Conservation (phyloP, 2,329 filamentous ascomycete genomes). For the Monosporascus sp. region DNA sequence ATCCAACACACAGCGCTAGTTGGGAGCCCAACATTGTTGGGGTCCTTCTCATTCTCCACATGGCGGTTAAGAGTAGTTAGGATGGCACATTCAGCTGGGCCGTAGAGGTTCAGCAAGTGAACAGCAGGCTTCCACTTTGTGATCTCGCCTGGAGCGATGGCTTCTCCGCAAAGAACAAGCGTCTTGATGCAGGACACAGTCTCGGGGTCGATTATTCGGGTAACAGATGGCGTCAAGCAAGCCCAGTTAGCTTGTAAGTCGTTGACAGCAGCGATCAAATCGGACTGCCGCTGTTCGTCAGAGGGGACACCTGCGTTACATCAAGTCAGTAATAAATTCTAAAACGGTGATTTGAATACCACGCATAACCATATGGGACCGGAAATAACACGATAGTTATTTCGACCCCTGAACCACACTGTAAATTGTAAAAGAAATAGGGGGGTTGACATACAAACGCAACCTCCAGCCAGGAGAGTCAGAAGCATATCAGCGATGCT, state of each 20-base stretch:
- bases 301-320: conserved; percentile 26
- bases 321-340: too few relatives aligned
- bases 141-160: too few relatives aligned
- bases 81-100: background rate
- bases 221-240: conserved; percentile 1
- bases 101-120: too few relatives aligned
- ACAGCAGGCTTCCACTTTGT: too few relatives aligned
- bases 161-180: too few relatives aligned
- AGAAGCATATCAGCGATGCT: conserved; percentile 31
- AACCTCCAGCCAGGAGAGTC: conserved; percentile 30
- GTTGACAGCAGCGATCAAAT: conserved; percentile 14
- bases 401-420: too few relatives aligned
- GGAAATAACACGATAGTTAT: too few relatives aligned
- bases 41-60: too few relatives aligned
- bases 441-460: conserved; percentile 12
- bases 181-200: too few relatives aligned
- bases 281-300: conserved; percentile 20
- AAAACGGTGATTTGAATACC: too few relatives aligned
- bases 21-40: background rate
- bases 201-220: background rate
- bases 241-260: background rate
- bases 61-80: background rate
- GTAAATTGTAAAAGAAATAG: too few relatives aligned
- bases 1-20: conserved; percentile 4
- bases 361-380: too few relatives aligned